Conservation (phyloP, 2,329 filamentous ascomycete genomes). For the Sarocladium oryzae region DNA sequence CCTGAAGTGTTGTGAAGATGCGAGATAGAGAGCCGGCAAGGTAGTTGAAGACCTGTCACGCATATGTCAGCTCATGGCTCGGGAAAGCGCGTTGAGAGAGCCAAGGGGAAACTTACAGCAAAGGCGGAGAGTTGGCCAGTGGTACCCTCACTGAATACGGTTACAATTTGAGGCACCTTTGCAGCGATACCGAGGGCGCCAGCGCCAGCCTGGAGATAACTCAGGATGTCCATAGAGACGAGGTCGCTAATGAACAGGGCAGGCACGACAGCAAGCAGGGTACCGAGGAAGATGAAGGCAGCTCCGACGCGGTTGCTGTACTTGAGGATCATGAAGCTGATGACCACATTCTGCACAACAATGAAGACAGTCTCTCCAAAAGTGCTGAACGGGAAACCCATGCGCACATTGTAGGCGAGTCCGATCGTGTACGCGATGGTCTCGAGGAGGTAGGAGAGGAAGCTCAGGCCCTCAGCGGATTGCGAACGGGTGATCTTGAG, state of each 20-base stretch:
- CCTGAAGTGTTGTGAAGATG: slow-evolving; percentile 96
- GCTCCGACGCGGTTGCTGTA: slow-evolving; percentile 64
- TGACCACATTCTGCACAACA: slow-evolving; percentile 84
- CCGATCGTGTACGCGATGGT: slow-evolving; percentile 81
- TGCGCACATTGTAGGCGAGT: slow-evolving; percentile 86
- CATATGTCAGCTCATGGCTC: slow-evolving; percentile 7
- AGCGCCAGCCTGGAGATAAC: slow-evolving; percentile 75
- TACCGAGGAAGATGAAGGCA: slow-evolving; percentile 73
- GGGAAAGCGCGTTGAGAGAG: too few relatives aligned
- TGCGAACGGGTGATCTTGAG: slow-evolving; percentile 79
- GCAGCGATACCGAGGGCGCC: slow-evolving; percentile 78
- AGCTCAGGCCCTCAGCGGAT: slow-evolving; percentile 78
- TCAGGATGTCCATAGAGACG: slow-evolving; percentile 60
- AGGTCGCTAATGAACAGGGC: slow-evolving; percentile 63
- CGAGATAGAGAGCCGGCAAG: slow-evolving; percentile 85
- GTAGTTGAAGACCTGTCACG: slow-evolving; percentile 90
- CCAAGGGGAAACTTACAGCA: slow-evolving; percentile 57
- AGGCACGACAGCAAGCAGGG: slow-evolving; percentile 61
- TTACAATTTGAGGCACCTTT: slow-evolving; percentile 88
- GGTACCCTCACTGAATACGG: slow-evolving; percentile 76
- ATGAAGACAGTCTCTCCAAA: slow-evolving; percentile 94
- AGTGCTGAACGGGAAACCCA: slow-evolving; percentile 90
- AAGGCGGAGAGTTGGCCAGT: slow-evolving; percentile 97
- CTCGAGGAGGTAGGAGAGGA: slow-evolving; percentile 89
- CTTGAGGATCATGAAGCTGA: slow-evolving; percentile 78